phyloP scores from a whole-genome alignment of 2,329 filamentous ascomycete species.

The Fusarium secorum region DNA sequence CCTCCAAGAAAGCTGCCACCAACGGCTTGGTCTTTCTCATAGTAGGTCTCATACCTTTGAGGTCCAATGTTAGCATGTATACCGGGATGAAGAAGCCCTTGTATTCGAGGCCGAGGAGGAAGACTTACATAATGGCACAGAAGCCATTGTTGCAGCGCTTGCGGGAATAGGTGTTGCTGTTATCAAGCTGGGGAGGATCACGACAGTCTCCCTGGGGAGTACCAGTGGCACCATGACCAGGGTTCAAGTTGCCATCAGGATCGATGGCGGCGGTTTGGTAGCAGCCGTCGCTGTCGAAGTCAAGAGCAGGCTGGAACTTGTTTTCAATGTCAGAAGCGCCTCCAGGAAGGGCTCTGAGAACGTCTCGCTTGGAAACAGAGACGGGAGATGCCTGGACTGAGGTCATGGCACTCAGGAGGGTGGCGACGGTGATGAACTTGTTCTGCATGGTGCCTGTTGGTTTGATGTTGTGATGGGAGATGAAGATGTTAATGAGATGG shows the following conservation, averaged over 20 bases:
- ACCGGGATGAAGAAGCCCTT: rapidly evolving
- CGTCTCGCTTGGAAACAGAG: conserved; percentile 31
- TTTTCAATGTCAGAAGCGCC: conserved; percentile 46
- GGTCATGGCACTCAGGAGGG: conserved; percentile 29
- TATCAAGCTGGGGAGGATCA: conserved; percentile 42
- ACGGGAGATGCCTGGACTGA: conserved; percentile 29
- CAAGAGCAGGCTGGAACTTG: conserved; percentile 49
- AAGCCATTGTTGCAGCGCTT: conserved; percentile 46
- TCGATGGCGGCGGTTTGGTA: conserved; percentile 58
- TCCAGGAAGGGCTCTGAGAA: conserved; percentile 44
- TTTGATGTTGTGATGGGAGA: neutral
- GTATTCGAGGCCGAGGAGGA: rapidly evolving
- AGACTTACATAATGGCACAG: conserved; percentile 44
- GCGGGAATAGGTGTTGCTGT: conserved; percentile 46
- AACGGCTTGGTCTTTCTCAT: conserved; percentile 54
- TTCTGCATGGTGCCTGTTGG: conserved; percentile 21
- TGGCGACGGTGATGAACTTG: conserved; percentile 19
- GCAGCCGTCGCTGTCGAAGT: conserved; percentile 52
- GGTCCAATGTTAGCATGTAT: neutral
- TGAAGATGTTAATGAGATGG: neutral
- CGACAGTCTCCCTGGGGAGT: conserved; percentile 44
- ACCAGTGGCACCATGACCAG: conserved; percentile 39
- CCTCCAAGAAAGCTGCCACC: conserved; percentile 44
- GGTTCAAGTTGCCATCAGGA: conserved; percentile 45
- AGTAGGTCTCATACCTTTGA: conserved; percentile 48